Base-by-base conservation (phyloP, 2,329 filamentous ascomycete genomes). In the Alternaria sp. region DNA sequence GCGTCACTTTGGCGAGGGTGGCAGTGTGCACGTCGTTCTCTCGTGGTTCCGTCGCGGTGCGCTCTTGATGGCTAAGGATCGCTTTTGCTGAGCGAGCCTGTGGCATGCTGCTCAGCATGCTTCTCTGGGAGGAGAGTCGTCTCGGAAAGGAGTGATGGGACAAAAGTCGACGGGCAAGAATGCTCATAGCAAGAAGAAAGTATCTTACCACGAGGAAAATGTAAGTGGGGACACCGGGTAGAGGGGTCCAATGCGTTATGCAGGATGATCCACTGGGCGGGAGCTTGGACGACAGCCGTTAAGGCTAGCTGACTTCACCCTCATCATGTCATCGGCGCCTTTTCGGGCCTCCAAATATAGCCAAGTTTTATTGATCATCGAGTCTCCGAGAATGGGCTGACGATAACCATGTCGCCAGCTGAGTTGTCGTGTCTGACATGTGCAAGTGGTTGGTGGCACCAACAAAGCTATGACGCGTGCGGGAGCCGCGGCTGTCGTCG, bases 41-140 rank as follows among this genome's bases (percentile, higher is more conserved):
- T 59, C 93, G 88, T 43, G 90, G 91, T 74, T 95, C 90, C 40
- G 85, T 79, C 3, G 90, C 89, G 11, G 93, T 96, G 54, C 92
- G 86, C 67, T 93, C 86, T 60, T 90, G 82, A 72, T 95, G 92
- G 62, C 75, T 78, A 20, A 75, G 62, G 44, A 67, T 66, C 27
- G 66, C 68, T 73, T 74, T 74, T 20, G 72, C 69, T 44, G 74
- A 75, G 51, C 69, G 70, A 49, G 72, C 66, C 62, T 71, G 72
- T 30, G 70, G 65, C 73, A 76, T 77, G 64, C 66, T 74, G 67
- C 67, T 66, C 64, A 65, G 67, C 55, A 68, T 69, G 57, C 68
- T 62, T 63, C 62, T 58, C 53, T 60, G 66, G 56, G 54, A 50
- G 32, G 54, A 52, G 41, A 62, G 56, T 45, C 57, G 53, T 57